Percentiles rank a stretch among this genome's conserved stretches.
phyloP scores from a whole-genome alignment of 306 rosid genomes.

The Astragalus membranaceus region DNA sequence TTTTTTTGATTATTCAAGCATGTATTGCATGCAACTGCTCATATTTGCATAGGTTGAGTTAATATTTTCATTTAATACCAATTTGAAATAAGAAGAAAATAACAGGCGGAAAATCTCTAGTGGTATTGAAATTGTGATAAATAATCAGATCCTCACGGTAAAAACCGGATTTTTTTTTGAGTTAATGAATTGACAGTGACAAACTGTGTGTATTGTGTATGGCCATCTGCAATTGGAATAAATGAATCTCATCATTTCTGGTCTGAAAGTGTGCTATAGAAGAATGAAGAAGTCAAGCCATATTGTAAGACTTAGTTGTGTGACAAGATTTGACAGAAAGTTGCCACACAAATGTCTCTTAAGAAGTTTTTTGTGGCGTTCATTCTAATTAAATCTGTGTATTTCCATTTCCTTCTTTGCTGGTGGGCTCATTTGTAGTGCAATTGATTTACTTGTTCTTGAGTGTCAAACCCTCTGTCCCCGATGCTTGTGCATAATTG shows the following conservation, averaged over 20 bases:
- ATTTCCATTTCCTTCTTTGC: not conserved
- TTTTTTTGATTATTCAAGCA: not conserved
- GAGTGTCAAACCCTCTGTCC: not conserved
- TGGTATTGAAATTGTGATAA: slow-evolving; percentile 1
- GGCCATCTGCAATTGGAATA: slow-evolving; percentile 10
- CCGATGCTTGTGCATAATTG: not conserved
- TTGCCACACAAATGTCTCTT: not conserved
- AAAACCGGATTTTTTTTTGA: not conserved
- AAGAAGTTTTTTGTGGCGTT: not conserved
- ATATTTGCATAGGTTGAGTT: not conserved
- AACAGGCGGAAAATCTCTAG: not conserved
- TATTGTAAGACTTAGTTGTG: not conserved
- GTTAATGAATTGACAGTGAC: not conserved
- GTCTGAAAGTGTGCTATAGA: not conserved
- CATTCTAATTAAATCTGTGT: slow-evolving; percentile 4
- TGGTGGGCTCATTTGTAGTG: slow-evolving; percentile 1
- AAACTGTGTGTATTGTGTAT: not conserved
- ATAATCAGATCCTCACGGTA: slow-evolving; percentile 3
- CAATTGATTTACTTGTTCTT: not conserved
- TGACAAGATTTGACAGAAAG: slow-evolving; percentile 14
- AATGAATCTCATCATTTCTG: not conserved
- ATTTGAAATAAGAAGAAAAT: slow-evolving; percentile 11
- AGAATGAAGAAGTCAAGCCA: not conserved
- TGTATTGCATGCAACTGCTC: not conserved
- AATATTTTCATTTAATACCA: not conserved